Evolutionary conservation across 2,329 filamentous ascomycete species (phyloP).

Genomic region (Xylaria sp.): DNA sequence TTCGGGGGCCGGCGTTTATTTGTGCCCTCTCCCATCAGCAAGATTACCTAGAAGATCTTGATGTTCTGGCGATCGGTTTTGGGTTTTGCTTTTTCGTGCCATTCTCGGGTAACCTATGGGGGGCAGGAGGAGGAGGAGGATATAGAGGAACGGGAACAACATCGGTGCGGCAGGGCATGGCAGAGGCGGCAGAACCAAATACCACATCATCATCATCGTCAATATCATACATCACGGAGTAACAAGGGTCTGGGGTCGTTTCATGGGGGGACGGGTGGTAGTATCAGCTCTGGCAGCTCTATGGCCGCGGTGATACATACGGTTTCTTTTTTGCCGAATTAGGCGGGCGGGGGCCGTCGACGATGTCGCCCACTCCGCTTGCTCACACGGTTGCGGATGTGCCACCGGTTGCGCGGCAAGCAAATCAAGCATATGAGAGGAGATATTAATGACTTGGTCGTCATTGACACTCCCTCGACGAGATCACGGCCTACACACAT

Average conservation of each 20-base stretch:
- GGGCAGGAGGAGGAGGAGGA: no score
- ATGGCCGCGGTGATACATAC: background rate
- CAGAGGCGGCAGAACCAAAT: no score
- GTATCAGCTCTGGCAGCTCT: slow-evolving; percentile 26
- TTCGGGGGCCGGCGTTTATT: background rate
- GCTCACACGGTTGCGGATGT: background rate
- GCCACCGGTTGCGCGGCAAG: background rate
- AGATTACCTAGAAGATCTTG: background rate
- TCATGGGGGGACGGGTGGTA: background rate
- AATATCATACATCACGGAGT: background rate
- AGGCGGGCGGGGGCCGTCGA: no score
- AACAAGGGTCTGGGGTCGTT: background rate
- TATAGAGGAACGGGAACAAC: background rate
- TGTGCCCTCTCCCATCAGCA: background rate
- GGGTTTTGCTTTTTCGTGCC: background rate
- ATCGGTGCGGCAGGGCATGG: background rate
- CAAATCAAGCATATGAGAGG: no score
- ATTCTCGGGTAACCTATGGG: background rate
- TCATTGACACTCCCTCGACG: background rate
- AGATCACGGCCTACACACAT: slow-evolving; percentile 15
- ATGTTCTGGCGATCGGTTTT: background rate
- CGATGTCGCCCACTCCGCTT: no score
- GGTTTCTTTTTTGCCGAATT: background rate
- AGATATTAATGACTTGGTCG: background rate
- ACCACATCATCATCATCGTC: no score